Percentiles rank a stretch among this genome's conserved stretches.
phyloP scores from a whole-genome alignment of 2,329 filamentous ascomycete species.

The Microdochium trichocladiopsis region DNA sequence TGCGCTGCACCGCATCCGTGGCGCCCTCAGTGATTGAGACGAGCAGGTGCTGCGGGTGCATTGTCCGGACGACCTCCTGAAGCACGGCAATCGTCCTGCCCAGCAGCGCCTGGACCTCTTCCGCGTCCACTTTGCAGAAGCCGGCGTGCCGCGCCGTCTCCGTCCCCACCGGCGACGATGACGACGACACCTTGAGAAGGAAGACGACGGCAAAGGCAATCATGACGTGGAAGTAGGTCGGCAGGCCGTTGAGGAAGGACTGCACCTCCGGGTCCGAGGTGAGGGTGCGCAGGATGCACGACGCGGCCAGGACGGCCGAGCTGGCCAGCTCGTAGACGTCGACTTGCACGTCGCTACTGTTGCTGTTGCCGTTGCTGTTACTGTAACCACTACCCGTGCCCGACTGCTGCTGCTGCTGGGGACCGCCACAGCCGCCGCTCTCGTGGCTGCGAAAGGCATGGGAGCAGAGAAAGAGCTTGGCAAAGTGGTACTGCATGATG shows the following conservation, averaged over 20 bases:
- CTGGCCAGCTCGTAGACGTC: constrained; percentile 17
- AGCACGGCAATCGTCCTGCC: constrained; percentile 3
- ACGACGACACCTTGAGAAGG: constrained; percentile 12
- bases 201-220: constrained; percentile 20
- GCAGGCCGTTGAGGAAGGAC: constrained; percentile 15
- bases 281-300: constrained; percentile 14
- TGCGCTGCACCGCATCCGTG: not conserved
- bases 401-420: not conserved
- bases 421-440: not conserved
- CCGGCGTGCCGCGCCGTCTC: constrained; percentile 2
- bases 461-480: constrained; percentile 24
- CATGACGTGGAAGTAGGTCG: constrained; percentile 19
- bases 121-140: constrained; percentile 8
- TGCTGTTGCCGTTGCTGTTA: not conserved
- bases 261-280: constrained; percentile 13
- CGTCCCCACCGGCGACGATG: not conserved
- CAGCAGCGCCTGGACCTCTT: constrained; percentile 12
- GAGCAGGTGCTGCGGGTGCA: constrained; percentile 12
- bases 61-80: constrained; percentile 2
- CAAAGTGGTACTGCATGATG: constrained; percentile 22
- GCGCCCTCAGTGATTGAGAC: constrained; percentile 4
- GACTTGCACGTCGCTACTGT: constrained; percentile 2
- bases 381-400: too few relatives aligned
- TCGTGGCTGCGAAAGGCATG: constrained; percentile 18
- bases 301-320: constrained; percentile 14